Base-by-base conservation (phyloP, 2,329 filamentous ascomycete genomes). In the Exophiala phaeomuriformis region DNA sequence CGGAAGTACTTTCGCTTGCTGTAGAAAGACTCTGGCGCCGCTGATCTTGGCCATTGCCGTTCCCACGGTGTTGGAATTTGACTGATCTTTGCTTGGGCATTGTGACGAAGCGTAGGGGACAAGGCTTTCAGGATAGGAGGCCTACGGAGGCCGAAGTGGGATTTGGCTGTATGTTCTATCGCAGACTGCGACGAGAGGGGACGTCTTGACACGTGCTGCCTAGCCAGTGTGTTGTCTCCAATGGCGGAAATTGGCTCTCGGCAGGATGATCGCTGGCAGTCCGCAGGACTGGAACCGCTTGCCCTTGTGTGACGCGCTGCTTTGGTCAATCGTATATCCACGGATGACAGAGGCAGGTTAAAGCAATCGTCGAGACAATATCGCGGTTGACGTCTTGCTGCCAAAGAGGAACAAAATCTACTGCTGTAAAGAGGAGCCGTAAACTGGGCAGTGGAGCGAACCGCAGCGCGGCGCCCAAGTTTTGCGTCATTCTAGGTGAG, bases 1-100 rank as follows among this genome's bases (percentile, higher is more conserved):
- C 72, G 41, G 76, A 79, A 41, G 67, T 66, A 29, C 66, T 71
- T 61, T 80, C 78, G 65, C 77, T 81, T 62, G 72, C 70, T 49
- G 80, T 77, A 30, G 78, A 80, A 61, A 79, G 72, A 67, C 76
- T 78, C 57, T 70, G 70, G 60, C 79, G 78, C 55, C 74, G 71
- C 49, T 76, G 70, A 54, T 78, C 68, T 10, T 57, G 67, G 74
- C 72, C 77, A 78, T 79, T 47, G 30, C 59, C 59, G 52, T 62
- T 62, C 8, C 52, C 66, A 56, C 75, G 72, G 65, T 80, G 77
- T 59, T 76, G 75, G 67, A 83, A 83, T 68, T 81, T 77, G 67
- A 84, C 79, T 68, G 79, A 77, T 65, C 77, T 75, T 54, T 78
- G 71, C 64, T 74, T 77, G 53, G 75, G 72, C 77, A 79, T 79